Percentiles rank a stretch among this genome's conserved stretches.
Conservation (phyloP, 2,329 filamentous ascomycete genomes). For the Epichloe sp. region DNA sequence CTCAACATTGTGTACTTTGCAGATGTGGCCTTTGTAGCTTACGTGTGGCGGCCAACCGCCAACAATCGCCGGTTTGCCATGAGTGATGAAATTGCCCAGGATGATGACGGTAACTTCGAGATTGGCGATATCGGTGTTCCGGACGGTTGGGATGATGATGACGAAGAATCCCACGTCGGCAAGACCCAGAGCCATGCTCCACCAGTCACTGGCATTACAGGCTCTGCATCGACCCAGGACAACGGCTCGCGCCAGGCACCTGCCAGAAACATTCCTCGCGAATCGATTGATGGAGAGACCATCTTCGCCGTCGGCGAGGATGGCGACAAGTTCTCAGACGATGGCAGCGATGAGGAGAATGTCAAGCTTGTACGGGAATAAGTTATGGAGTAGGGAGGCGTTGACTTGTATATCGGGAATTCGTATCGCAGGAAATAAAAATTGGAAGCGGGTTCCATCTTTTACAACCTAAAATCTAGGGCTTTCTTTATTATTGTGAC, state of each 20-base stretch:
- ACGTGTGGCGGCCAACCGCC: slow-evolving; percentile 89
- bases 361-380: slow-evolving; percentile 31
- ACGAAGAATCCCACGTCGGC: slow-evolving; percentile 37
- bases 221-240: slow-evolving; percentile 12
- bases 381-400: slow-evolving; percentile 17
- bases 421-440: not conserved
- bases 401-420: not conserved
- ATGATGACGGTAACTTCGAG: slow-evolving; percentile 90
- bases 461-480: too few species aligned
- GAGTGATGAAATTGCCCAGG: slow-evolving; percentile 97
- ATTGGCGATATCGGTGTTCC: slow-evolving; percentile 80
- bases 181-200: slow-evolving; percentile 15
- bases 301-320: slow-evolving; percentile 91
- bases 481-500: too few species aligned
- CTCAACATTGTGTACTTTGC: slow-evolving; percentile 91
- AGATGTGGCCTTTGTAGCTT: slow-evolving; percentile 85
- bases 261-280: slow-evolving; percentile 30
- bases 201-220: slow-evolving; percentile 14
- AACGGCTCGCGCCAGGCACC: slow-evolving; percentile 10
- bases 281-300: slow-evolving; percentile 70
- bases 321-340: slow-evolving; percentile 69
- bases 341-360: slow-evolving; percentile 43
- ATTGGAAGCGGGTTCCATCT: too few species aligned
- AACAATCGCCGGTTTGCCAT: slow-evolving; percentile 97
- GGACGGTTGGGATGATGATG: slow-evolving; percentile 43